Base-by-base conservation (phyloP, 2,329 filamentous ascomycete species). In the Neospermospora avenae region DNA sequence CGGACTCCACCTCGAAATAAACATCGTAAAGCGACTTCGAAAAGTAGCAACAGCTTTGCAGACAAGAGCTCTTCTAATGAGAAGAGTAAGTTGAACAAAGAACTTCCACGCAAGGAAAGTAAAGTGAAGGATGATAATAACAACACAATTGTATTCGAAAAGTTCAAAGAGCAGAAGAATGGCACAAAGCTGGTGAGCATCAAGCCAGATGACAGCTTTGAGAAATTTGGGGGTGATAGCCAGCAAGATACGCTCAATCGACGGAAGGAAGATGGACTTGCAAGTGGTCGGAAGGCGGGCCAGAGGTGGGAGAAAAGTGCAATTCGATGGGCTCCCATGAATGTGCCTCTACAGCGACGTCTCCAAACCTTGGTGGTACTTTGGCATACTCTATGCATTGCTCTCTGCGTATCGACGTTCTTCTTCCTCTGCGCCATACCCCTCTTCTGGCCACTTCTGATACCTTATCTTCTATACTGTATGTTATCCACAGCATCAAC, bases 401-500 rank as follows among this genome's bases (percentile, higher is more conserved):
- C 84, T n/a, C 76, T 84, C 24, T 81, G 84, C 67, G 81, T 96
- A 4, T 89, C 90, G 4, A 74, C 87, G 60, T 98, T 98, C 79
- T 96, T 96, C 79, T 89, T 96, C 71, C 84, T 93, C 35, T 96
- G 92, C 75, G 89, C 91, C 58, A 93, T 96, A 59, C 95, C 95
- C 0, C 78, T 98, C n/a, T 85, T 88, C 51, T 99, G 95, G 95
- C 93, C 93, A 1, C 76, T 88, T 44, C 72, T 88, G 20, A 78
- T 87, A 7, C 79, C 91, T 0, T 98, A 98, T 70, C 81, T 96
- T 44, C 80, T 97, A 60, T 90, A 96, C 72, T 85, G 93, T 64
- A 82, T 95, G 24, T 85, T 93, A 65, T 96, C 92, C 24, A 88
- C 86, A 48, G 88, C 89, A 18, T 84, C 87, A 16, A 89, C 85